A percentile compares a stretch with the other conserved stretches of the same genome.
Evolutionary conservation across 495 filamentous ascomycete species (phyloP).

Genomic region (Penicillium longicatenatum): DNA sequence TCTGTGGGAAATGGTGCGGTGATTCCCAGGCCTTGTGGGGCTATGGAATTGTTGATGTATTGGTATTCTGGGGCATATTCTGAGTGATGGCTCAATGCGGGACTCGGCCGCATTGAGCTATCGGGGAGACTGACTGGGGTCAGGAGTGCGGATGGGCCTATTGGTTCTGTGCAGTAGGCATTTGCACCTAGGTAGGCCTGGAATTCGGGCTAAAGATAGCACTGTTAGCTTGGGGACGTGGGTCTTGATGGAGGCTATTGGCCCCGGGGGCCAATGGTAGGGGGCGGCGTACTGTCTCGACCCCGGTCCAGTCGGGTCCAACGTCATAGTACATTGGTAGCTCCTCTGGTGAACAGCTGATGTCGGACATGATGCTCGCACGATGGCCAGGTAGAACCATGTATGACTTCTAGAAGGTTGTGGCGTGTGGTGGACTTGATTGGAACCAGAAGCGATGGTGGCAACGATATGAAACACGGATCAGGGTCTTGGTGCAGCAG

Average conservation of each 20-base stretch:
- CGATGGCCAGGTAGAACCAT: constrained; percentile 11
- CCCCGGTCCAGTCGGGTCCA: constrained; percentile 33
- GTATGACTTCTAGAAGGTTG: constrained; percentile 3
- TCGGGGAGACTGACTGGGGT: constrained; percentile 48
- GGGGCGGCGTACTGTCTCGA: constrained; percentile 36
- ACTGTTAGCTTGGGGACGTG: constrained; percentile 3
- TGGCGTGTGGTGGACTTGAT: constrained; percentile 19
- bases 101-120: constrained; percentile 39
- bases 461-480: constrained; percentile 33
- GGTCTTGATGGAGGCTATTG: background rate
- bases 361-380: constrained; percentile 26
- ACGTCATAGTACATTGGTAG: constrained; percentile 36
- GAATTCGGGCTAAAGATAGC: constrained; percentile 19
- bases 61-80: constrained; percentile 35
- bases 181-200: constrained; percentile 33
- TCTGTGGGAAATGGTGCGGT: constrained; percentile 38
- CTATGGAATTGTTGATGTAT: constrained; percentile 34
- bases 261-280: constrained; percentile 2
- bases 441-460: constrained; percentile 21
- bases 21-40: constrained; percentile 44
- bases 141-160: constrained; percentile 33
- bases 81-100: constrained; percentile 43
- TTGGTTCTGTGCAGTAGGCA: constrained; percentile 36
- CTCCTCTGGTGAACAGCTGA: constrained; percentile 27
- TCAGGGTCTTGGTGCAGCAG: constrained; percentile 16